Conservation (phyloP, 345 rosid genomes). For the Lepidium aucheri region DNA sequence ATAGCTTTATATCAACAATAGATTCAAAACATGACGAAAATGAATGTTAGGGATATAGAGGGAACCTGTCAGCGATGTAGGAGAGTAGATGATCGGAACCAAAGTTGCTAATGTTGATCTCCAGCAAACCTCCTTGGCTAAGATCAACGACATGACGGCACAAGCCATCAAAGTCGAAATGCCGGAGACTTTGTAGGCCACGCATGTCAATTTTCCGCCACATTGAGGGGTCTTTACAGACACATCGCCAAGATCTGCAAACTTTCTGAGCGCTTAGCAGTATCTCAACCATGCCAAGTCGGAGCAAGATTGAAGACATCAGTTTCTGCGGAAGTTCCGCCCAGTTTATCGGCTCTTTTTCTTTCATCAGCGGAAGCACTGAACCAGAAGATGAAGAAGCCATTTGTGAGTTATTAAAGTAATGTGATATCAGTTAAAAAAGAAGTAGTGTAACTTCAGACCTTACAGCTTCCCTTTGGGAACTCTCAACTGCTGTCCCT, state of each 20-base stretch:
- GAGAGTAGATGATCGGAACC: slow-evolving; percentile 2
- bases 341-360: slow-evolving; percentile 24
- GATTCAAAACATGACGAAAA: too few relatives aligned
- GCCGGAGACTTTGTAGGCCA: too few relatives aligned
- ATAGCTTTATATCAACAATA: too few relatives aligned
- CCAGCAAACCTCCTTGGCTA: background rate
- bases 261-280: slow-evolving; percentile 34
- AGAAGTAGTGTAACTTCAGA: background rate
- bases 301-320: slow-evolving; percentile 27
- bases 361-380: background rate
- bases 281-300: slow-evolving; percentile 26
- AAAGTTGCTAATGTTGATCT: background rate
- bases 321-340: slow-evolving; percentile 42
- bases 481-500: too few relatives aligned
- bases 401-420: background rate
- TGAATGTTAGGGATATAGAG: background rate
- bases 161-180: too few relatives aligned
- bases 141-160: background rate
- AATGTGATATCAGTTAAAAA: too few relatives aligned
- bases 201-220: slow-evolving; percentile 39
- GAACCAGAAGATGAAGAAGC: background rate
- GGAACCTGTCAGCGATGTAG: background rate
- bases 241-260: slow-evolving; percentile 38
- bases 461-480: background rate
- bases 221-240: slow-evolving; percentile 41